Percentiles rank a stretch among this genome's conserved stretches.
These are phyloP conservation scores for Phytophthora capsici DNA, from an alignment of 352 stramenopile species.

Conservation along the genomic window DNA sequence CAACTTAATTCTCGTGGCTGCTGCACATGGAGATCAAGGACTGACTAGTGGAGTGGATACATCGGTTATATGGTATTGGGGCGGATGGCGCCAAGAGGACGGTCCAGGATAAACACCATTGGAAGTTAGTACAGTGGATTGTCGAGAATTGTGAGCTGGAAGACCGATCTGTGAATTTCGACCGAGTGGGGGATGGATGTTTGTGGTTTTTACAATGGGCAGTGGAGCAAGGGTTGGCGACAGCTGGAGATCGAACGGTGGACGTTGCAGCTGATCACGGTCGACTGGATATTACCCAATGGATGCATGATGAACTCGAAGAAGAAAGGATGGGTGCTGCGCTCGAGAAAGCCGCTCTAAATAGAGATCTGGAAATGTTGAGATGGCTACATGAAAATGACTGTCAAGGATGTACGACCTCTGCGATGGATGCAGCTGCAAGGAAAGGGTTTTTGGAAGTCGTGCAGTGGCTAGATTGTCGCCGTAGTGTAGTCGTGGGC, in stretches of 20 bases:
- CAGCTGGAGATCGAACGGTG: slow-evolving; percentile 13
- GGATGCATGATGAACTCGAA: slow-evolving; percentile 14
- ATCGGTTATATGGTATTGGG: slow-evolving; percentile 3
- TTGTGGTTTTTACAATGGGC: slow-evolving; percentile 25
- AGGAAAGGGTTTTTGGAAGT: slow-evolving; percentile 27
- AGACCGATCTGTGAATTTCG: slow-evolving; percentile 21
- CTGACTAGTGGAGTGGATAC: slow-evolving; percentile 14
- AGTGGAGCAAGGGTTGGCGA: neutral
- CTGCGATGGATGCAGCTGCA: slow-evolving; percentile 28
- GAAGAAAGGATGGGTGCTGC: slow-evolving; percentile 5
- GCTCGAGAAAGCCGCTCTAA: slow-evolving; percentile 19
- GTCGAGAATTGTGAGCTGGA: slow-evolving; percentile 18
- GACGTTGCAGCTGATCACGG: slow-evolving; percentile 20
- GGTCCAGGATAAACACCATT: slow-evolving; percentile 16
- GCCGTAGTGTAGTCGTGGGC: no score
- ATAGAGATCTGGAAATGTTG: slow-evolving; percentile 22
- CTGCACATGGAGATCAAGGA: slow-evolving; percentile 10
- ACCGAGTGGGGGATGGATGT: slow-evolving; percentile 10
- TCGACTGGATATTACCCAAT: slow-evolving; percentile 17
- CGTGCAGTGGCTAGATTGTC: slow-evolving; percentile 21
- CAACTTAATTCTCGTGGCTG: slow-evolving; percentile 17
- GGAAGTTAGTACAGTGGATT: slow-evolving; percentile 11
- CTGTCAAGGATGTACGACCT: slow-evolving; percentile 19
- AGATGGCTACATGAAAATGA: slow-evolving; percentile 28
- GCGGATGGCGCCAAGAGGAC: slow-evolving; percentile 12